These are phyloP conservation scores for Arachis hypogaea DNA, from an alignment of 306 rosid genomes.

Conservation along the genomic window DNA sequence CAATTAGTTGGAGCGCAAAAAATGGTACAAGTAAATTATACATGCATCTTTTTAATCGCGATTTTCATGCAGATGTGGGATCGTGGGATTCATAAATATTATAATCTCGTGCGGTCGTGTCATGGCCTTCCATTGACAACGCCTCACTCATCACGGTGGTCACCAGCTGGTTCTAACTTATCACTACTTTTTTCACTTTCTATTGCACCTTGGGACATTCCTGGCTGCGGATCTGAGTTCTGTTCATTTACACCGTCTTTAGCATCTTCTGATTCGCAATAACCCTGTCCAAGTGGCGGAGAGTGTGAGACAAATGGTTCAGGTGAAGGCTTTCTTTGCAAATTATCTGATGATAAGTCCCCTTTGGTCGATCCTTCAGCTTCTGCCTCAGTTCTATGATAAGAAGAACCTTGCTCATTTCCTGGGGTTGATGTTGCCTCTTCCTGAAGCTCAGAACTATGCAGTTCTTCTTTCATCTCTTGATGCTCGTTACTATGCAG, in stretches of 20 bases:
- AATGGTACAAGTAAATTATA: neutral
- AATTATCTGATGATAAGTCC: constrained; percentile 28
- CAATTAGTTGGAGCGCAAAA: neutral
- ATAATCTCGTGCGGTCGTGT: neutral
- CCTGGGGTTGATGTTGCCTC: constrained; percentile 36
- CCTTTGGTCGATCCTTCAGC: constrained; percentile 34
- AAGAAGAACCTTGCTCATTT: constrained; percentile 43
- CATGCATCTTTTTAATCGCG: neutral
- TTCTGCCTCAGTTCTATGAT: constrained; percentile 41
- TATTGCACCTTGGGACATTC: constrained; percentile 25
- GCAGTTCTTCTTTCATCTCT: constrained; percentile 41
- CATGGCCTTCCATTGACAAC: constrained; percentile 10
- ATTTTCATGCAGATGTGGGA: constrained; percentile 14
- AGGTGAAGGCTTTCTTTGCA: constrained; percentile 28
- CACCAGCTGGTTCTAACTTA: constrained; percentile 29
- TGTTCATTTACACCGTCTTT: constrained; percentile 40
- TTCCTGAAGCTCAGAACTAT: constrained; percentile 36
- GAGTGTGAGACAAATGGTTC: constrained; percentile 36
- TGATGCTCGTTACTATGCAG: constrained; percentile 31
- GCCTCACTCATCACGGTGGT: constrained; percentile 23
- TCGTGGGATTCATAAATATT: constrained; percentile 24
- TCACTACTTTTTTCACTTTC: constrained; percentile 29
- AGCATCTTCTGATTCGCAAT: constrained; percentile 21
- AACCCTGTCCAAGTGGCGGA: constrained; percentile 27
- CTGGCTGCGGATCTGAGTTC: constrained; percentile 31